These are phyloP conservation scores for Candida patagonica DNA, from an alignment of 805 yeast genomes.

Conservation along the genomic window DNA sequence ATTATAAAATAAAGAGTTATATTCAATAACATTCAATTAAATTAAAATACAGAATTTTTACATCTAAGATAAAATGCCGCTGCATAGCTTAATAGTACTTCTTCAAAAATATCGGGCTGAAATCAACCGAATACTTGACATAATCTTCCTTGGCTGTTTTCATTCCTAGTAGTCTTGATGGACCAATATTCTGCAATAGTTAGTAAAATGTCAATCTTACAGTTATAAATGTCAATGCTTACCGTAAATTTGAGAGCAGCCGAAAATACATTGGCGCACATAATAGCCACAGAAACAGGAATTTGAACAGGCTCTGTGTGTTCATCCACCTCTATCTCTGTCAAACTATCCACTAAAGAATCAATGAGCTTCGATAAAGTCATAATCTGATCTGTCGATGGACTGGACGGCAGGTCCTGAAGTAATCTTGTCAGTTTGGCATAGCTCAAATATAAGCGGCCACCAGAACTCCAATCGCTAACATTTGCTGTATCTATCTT, in stretches of 20 bases:
- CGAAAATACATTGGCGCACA: conserved; percentile 22
- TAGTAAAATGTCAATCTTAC: conserved; percentile 13
- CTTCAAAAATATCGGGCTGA: conserved; percentile 15
- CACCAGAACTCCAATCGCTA: conserved; percentile 27
- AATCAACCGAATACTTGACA: conserved; percentile 11
- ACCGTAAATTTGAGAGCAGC: conserved; percentile 3
- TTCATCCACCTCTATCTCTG: not conserved
- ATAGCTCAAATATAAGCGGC: conserved; percentile 29
- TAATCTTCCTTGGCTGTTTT: conserved; percentile 13
- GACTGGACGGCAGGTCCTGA: not conserved
- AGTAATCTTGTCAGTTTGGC: conserved; percentile 9
- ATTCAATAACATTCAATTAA: too few species aligned
- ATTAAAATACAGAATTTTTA: too few species aligned
- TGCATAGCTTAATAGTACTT: not conserved
- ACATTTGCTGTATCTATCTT: conserved; percentile 18
- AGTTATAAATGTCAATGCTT: conserved; percentile 5
- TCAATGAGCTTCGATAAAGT: not conserved
- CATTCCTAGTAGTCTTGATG: conserved; percentile 13
- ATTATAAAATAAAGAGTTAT: too few species aligned
- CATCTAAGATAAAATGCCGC: not conserved
- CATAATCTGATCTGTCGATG: not conserved
- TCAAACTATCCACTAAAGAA: not conserved
- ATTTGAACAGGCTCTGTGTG: conserved; percentile 10
- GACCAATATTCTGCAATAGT: conserved; percentile 10
- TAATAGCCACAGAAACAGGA: conserved; percentile 21